Percentiles rank a stretch among this genome's conserved stretches.
Conservation (phyloP, 2,329 filamentous ascomycete genomes). For the Fusarium succisae region DNA sequence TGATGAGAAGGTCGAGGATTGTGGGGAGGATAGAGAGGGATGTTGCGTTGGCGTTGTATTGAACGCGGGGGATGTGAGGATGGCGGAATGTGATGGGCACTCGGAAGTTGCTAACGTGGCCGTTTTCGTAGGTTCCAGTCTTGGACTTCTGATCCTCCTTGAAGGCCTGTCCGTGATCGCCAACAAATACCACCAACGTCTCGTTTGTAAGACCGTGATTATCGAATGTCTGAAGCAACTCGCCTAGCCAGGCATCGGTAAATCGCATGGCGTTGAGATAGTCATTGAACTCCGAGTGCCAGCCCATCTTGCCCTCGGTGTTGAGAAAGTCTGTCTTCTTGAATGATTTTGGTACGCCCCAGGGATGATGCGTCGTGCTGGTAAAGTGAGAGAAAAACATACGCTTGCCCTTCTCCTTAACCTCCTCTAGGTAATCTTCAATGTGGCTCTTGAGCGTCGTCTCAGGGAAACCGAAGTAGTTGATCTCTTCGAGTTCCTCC, state of each 20-base stretch:
- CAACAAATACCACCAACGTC: conserved; percentile 47
- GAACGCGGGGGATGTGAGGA: conserved; percentile 45
- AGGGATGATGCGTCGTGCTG: conserved; percentile 50
- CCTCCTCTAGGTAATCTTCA: conserved; percentile 42
- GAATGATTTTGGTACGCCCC: conserved; percentile 33
- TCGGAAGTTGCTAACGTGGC: conserved; percentile 47
- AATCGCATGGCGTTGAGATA: conserved; percentile 49
- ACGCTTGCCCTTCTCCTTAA: conserved; percentile 45
- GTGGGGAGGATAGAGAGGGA: conserved; percentile 48
- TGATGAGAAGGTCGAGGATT: conserved; percentile 49
- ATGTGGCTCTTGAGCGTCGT: conserved; percentile 44
- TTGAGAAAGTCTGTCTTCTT: conserved; percentile 29
- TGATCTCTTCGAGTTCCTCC: conserved; percentile 37
- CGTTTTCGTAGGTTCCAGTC: conserved; percentile 47
- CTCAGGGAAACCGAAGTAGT: conserved; percentile 51
- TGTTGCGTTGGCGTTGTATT: conserved; percentile 46
- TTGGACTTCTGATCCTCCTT: conserved; percentile 45
- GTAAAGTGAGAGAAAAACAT: conserved; percentile 51
- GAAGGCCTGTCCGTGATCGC: conserved; percentile 49
- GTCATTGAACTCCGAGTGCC: conserved; percentile 45
- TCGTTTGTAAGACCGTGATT: conserved; percentile 47
- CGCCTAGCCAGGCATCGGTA: conserved; percentile 47
- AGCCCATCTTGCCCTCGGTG: conserved; percentile 38
- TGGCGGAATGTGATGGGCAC: conserved; percentile 49
- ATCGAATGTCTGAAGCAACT: conserved; percentile 45